Evolutionary conservation across 2,329 filamentous ascomycete species (phyloP), one percentile per base, ranked within the genome.

Genomic region (Monosporascus sp.): DNA sequence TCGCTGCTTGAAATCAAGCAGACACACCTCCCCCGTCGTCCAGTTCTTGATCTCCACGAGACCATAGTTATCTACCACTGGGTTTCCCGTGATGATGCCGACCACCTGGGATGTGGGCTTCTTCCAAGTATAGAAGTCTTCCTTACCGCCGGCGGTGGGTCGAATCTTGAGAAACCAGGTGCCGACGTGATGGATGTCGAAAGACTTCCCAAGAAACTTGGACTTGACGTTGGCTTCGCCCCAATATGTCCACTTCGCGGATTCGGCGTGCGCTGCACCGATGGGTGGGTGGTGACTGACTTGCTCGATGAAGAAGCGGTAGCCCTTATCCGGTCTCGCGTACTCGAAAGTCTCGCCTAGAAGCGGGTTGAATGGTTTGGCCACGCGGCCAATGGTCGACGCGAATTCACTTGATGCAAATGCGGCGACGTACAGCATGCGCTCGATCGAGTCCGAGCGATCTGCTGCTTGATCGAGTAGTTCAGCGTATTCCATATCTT

Each of bases 21-120:
- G 75, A 60, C 90, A 93, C n/a, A 88, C 81, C 70, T 97, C 94
- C 51, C 94, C 93, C 1, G 93, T 99, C 0, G 87, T 96, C 87
- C 89, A 93, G 73, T 99, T 99, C 76, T 91, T 96, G 71, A 99
- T 86, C 69, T 97, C 91, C 90, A 99, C 97, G 1, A 87, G 80
- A 1, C 94, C 94, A 69, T 97, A 97, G 71, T 99, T 97, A 74
- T 99, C 94, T n/a, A 99, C 90, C 0, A 89, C 90, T 0, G 94
- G 94, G 63, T 90, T 96, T 48, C 94, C 94, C 0, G 93, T 97
- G 64, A 99, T 97, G 71, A 99, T 99, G 54, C 94, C 94, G 55
- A 97, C 86, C n/a, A 99, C 94, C 2, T 92, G 95, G 1, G 91
- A 94, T 1, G 92, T 97, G 19, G 97, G 91, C 75, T 99, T 99